Evolutionary conservation across 2,329 filamentous ascomycete species (phyloP), one percentile per base, ranked within the genome.

Genomic region (Botryotinia calthae): DNA sequence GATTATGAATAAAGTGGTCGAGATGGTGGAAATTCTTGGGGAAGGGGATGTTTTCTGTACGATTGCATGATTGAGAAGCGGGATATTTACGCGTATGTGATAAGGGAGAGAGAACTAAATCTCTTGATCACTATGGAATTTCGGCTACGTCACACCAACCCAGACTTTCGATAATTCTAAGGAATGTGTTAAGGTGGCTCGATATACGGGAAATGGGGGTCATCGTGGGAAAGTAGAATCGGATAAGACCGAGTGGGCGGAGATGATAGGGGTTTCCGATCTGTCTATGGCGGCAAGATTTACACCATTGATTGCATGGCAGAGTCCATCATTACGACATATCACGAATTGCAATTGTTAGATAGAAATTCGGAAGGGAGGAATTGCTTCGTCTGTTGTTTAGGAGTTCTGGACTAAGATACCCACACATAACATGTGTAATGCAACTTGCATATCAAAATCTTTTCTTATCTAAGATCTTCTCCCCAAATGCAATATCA

Each of bases 401-500:
- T 67, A 67, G 65, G 65, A 67, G 65, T 67, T 67, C 22, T 40
- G 65, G 65, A 56, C n/a, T 42, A 42, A 67, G 65, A 67, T 67
- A 67, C 65, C 65, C 65, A 56, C 65, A 67, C 65, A 67, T 67
- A 42, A 56, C 22, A 67, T 67, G 65, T 67, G 65, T 56, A 67
- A 37, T 67, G 64, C 64, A 67, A 67, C 65, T 56, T 40, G 46
- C 63, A 66, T 48, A 66, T 46, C 63, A 67, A 66, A 31, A 56
- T 67, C 34, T 67, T 67, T 42, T 28, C 48, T 28, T 56, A 2
- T 31, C 2, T 42, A 54, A 16, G 64, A 40, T 67, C 37, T 67
- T 16, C 42, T 16, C 65, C 54, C 25, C 48, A 42, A 42, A 42
- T 37, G 66, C 54, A 69, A 46, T 59, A 61, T 67, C 34, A 56